phyloP scores from a whole-genome alignment of 208 protist genomes.

The Acanthamoeba lenticulata region DNA sequence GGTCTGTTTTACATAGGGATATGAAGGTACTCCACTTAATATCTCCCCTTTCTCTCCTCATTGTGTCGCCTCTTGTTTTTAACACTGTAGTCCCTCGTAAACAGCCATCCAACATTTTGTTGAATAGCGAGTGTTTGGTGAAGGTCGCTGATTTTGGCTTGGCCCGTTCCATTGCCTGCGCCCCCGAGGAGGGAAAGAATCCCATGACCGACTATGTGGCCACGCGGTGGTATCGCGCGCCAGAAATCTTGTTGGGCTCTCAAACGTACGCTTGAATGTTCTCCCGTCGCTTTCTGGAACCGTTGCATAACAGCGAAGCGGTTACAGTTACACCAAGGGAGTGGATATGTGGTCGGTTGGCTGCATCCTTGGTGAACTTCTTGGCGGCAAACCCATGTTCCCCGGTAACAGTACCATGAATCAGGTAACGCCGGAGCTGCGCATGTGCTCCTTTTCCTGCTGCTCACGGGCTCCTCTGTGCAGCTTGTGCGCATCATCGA shows the following conservation, averaged over 20 bases:
- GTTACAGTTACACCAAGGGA: conserved; percentile 93
- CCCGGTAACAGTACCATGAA: conserved; percentile 94
- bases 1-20: conserved; percentile 91
- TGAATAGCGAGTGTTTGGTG: conserved; percentile 85
- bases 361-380: conserved; percentile 97
- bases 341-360: conserved; percentile 99
- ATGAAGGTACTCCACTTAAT: conserved; percentile 84
- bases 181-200: conserved; percentile 88
- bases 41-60: not conserved
- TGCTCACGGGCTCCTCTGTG: not conserved
- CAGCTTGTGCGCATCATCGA: conserved; percentile 46
- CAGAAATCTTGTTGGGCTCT: conserved; percentile 97
- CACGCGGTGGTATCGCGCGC: conserved; percentile 99
- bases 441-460: conserved; percentile 81
- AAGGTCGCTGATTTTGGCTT: conserved; percentile 98
- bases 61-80: not conserved
- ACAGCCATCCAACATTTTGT: conserved; percentile 82
- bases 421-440: conserved; percentile 93
- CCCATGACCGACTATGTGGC: conserved; percentile 87
- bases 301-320: not conserved
- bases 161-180: conserved; percentile 93
- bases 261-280: conserved; percentile 94
- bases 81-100: not conserved
- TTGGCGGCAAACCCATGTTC: conserved; percentile 93
- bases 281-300: not conserved